phyloP scores from a whole-genome alignment of 345 rosid species.

The Sonneratia alba region DNA sequence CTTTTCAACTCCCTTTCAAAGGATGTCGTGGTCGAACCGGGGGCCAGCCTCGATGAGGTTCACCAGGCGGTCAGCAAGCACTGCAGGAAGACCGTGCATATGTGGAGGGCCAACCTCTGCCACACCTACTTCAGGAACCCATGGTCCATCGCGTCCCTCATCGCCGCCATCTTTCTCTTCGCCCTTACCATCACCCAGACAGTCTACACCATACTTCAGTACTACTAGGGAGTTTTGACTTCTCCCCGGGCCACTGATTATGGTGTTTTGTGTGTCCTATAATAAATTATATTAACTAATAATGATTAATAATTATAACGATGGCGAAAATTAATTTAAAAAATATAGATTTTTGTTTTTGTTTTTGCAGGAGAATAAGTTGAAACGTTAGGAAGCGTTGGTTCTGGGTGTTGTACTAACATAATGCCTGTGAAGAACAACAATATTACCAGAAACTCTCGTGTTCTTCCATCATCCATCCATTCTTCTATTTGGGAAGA shows the following conservation, averaged over 20 bases:
- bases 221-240: background rate
- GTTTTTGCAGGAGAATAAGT: too few species aligned
- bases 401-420: too few species aligned
- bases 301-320: too few species aligned
- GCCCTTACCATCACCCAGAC: constrained; percentile 19
- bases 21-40: constrained; percentile 26
- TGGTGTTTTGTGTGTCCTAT: background rate
- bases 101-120: constrained; percentile 32
- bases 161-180: constrained; percentile 27
- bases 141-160: constrained; percentile 29
- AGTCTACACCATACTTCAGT: background rate
- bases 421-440: too few species aligned
- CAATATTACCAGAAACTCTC: too few species aligned
- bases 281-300: too few species aligned
- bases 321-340: too few species aligned
- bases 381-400: too few species aligned
- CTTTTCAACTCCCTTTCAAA: constrained; percentile 33
- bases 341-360: too few species aligned
- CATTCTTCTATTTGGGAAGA: too few species aligned
- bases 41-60: constrained; percentile 16
- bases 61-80: constrained; percentile 21
- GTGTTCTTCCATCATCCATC: too few species aligned
- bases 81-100: constrained; percentile 32
- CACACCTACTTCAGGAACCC: constrained; percentile 35
- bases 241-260: background rate